Evolutionary conservation across 208 protist genomes (phyloP).

Genomic region (Naegleria gruberi): DNA sequence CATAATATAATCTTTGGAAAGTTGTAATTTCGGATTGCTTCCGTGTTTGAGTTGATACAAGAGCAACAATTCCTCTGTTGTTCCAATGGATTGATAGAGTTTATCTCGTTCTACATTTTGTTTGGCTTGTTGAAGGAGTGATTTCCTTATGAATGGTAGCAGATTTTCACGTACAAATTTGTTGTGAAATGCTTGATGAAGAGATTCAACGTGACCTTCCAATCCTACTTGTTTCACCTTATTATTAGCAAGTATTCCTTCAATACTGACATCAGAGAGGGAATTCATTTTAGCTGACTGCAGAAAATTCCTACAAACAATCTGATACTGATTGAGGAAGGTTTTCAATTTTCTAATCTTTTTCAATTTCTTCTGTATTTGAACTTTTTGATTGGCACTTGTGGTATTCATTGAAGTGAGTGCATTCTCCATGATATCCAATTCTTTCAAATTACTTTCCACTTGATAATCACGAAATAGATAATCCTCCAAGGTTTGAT

Average conservation of each 20-base stretch:
- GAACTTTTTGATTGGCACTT: too few species aligned
- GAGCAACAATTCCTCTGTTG: not conserved
- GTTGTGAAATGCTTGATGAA: not conserved
- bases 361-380: not conserved
- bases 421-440: not conserved
- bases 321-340: not conserved
- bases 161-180: not conserved
- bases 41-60: not conserved
- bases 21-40: not conserved
- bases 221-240: not conserved
- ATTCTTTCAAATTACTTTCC: not conserved
- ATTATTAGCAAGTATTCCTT: not conserved
- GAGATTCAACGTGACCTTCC: not conserved
- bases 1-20: not conserved
- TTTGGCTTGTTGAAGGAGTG: not conserved
- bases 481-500: not conserved
- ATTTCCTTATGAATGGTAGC: not conserved
- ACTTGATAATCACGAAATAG: not conserved
- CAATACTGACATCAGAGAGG: not conserved
- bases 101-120: not conserved
- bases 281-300: not conserved
- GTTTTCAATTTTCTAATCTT: not conserved
- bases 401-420: too few species aligned
- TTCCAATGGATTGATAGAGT: not conserved
- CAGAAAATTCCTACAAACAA: not conserved